These are phyloP conservation scores for Coemansia umbellata DNA, from an alignment of 192 early-diverging fungal genomes.

Conservation along the genomic window DNA sequence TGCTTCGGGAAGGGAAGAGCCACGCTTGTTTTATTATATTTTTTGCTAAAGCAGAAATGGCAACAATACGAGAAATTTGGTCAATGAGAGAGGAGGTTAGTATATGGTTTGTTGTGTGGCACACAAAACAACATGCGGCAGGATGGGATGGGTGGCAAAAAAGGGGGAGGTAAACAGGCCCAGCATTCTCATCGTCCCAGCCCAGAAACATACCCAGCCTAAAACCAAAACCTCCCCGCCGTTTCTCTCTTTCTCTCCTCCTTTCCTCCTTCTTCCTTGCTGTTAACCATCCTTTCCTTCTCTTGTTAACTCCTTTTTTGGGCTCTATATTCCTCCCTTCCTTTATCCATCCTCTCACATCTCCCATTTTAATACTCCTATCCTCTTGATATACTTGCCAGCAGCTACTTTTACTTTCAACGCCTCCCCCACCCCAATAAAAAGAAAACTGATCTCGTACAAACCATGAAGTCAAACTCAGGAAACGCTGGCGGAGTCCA, in stretches of 20 bases:
- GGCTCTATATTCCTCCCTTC: constrained; percentile 14
- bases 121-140: too few relatives aligned
- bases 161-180: too few relatives aligned
- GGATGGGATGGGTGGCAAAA: too few relatives aligned
- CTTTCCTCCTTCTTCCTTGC: background rate
- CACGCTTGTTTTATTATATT: too few relatives aligned
- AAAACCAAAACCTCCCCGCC: background rate
- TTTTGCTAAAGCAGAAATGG: too few relatives aligned
- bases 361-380: background rate
- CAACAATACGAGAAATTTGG: too few relatives aligned
- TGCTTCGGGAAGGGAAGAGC: too few relatives aligned
- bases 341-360: background rate
- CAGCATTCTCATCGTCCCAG: too few relatives aligned
- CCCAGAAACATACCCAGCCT: too few relatives aligned
- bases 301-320: constrained; percentile 6
- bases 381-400: too few relatives aligned
- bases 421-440: background rate
- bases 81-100: too few relatives aligned
- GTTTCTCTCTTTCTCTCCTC: background rate
- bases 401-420: background rate
- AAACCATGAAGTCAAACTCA: constrained; percentile 42
- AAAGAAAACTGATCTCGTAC: background rate
- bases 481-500: constrained; percentile 34
- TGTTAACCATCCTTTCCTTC: constrained; percentile 3
- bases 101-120: too few relatives aligned